Evolutionary conservation across 2,329 filamentous ascomycete genomes (phyloP).

Genomic region (Phyllosticta ampelicida): DNA sequence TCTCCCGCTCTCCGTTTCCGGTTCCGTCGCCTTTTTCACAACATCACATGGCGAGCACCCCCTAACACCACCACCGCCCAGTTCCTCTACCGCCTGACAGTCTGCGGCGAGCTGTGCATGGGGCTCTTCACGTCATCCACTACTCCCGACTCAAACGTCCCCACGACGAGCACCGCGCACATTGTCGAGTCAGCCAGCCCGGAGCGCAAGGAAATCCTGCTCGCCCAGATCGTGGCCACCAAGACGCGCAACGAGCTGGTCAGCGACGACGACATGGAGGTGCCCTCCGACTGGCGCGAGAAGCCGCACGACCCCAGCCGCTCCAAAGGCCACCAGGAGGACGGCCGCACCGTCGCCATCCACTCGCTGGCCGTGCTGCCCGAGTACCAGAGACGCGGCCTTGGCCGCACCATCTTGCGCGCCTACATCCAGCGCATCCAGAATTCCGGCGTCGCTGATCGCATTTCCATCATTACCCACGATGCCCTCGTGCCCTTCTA

Average conservation of each 20-base stretch:
- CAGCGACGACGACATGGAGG: conserved; percentile 66
- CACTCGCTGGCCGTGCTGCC: conserved; percentile 76
- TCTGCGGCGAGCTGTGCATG: conserved; percentile 65
- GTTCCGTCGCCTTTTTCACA: neutral
- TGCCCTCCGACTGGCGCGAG: conserved; percentile 56
- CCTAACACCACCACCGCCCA: conserved; percentile 28
- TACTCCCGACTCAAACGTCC: conserved; percentile 35
- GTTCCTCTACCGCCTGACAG: conserved; percentile 66
- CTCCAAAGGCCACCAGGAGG: conserved; percentile 56
- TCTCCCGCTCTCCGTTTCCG: neutral
- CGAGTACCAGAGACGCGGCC: conserved; percentile 59
- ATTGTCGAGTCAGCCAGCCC: conserved; percentile 50
- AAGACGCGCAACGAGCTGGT: conserved; percentile 53
- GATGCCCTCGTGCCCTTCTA: conserved; percentile 67
- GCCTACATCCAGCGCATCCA: conserved; percentile 69
- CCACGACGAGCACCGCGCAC: conserved; percentile 45
- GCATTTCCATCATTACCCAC: conserved; percentile 66
- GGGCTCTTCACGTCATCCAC: conserved; percentile 61
- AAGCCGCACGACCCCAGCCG: conserved; percentile 12
- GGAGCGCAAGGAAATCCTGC: conserved; percentile 51
- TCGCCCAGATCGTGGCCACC: conserved; percentile 70
- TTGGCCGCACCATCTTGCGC: conserved; percentile 64
- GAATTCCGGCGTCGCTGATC: conserved; percentile 56
- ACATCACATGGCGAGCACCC: neutral
- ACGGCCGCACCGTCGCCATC: conserved; percentile 63